Evolutionary conservation across 2,329 filamentous ascomycete species (phyloP).

Genomic region (Xylaria polymorpha): DNA sequence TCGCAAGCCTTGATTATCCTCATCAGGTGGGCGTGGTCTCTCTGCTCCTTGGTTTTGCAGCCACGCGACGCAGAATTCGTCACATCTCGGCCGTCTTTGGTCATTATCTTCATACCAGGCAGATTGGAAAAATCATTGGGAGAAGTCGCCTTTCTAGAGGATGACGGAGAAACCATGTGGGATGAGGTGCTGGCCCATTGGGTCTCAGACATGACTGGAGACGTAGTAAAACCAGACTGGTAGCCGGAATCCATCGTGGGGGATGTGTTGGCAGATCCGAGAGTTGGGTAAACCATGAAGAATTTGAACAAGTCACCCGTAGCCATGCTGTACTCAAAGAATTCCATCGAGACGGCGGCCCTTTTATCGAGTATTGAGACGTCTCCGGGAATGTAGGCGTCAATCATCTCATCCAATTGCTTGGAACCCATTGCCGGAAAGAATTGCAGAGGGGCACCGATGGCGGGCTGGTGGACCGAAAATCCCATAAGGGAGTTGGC

Average conservation of each 20-base stretch:
- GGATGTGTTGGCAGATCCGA: slow-evolving; percentile 56
- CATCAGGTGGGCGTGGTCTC: slow-evolving; percentile 74
- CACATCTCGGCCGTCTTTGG: slow-evolving; percentile 70
- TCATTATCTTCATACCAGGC: slow-evolving; percentile 75
- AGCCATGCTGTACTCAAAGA: slow-evolving; percentile 63
- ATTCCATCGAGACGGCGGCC: slow-evolving; percentile 67
- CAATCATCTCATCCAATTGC: slow-evolving; percentile 70
- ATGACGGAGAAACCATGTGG: slow-evolving; percentile 45
- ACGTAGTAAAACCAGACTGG: slow-evolving; percentile 60
- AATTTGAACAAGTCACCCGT: slow-evolving; percentile 72
- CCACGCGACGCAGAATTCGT: slow-evolving; percentile 71
- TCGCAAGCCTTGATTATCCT: slow-evolving; percentile 76
- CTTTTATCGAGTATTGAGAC: slow-evolving; percentile 69
- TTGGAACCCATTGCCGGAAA: slow-evolving; percentile 71
- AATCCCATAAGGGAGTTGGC: slow-evolving; percentile 60
- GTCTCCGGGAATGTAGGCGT: slow-evolving; percentile 66
- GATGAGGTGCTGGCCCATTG: slow-evolving; percentile 54
- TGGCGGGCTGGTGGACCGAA: slow-evolving; percentile 68
- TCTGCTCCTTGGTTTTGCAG: slow-evolving; percentile 75
- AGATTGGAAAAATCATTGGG: slow-evolving; percentile 62
- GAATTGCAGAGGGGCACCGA: slow-evolving; percentile 71
- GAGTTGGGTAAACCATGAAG: slow-evolving; percentile 62
- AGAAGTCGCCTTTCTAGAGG: slow-evolving; percentile 47
- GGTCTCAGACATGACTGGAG: slow-evolving; percentile 62
- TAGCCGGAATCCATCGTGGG: slow-evolving; percentile 61